Base-by-base conservation (phyloP, 805 yeast species). In the Saturnispora halmiae region DNA sequence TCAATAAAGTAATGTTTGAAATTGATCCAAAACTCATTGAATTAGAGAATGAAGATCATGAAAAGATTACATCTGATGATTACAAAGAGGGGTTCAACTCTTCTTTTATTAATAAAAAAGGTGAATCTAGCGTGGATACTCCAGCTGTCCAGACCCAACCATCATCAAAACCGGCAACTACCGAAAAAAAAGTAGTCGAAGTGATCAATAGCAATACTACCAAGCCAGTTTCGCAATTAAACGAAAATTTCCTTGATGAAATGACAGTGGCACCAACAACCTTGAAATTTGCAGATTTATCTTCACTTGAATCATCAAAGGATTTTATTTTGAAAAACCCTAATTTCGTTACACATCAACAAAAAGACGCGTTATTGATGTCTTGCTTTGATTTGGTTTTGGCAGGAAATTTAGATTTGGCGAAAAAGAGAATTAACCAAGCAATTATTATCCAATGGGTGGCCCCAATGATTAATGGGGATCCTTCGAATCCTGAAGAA, bases 281-380 rank as follows among this genome's bases (percentile, higher is more conserved):
- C 0, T 67, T 61, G 25, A 66, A 67, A 43, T 87, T 83, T 56
- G 75, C 88, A 10, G 59, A 70, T 34, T 69, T 88, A 20, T 63
- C 76, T 1, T 48, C 59, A 3, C 65, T 75, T 32, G 53, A 61
- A n/a, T 58, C 63, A 40, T 67, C 79, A 50, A 70, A 77, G 47
- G 63, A 61, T 38, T 77, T 65, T 59, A 63, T 82, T 48, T 64
- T 69, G 34, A 57, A 55, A 57, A 84, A 80, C 59, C 75, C 83
- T 30, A 67, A 72, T 43, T 83, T 92, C 43, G 75, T 88, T 37
- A 75, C 76, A 4, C 86, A 81, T 48, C 78, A 79, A 46, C 96
- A 92, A 57, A 86, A 88, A 55, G 97, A 92, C 59, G 85, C 95
- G 0, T 73, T 92, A 44, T 68, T 88, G 56, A 88, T 90, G 96